Percentiles rank a stretch among this genome's conserved stretches.
These are phyloP conservation scores for Vitis cinerea DNA, from an alignment of 164 flowering plant genomes.

Conservation along the genomic window DNA sequence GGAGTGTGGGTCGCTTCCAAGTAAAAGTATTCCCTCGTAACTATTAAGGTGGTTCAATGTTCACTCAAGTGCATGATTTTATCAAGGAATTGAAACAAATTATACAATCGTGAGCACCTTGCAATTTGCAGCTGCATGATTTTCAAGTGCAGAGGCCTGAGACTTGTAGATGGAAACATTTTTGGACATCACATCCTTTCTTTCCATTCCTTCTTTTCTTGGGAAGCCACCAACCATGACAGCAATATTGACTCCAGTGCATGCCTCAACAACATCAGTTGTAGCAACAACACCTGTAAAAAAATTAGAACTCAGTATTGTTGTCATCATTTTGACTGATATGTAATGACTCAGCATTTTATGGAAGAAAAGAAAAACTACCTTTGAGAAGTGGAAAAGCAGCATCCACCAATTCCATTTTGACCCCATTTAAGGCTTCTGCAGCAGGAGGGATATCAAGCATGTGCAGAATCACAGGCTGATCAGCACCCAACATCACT, in stretches of 20 bases:
- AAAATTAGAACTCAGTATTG: not conserved
- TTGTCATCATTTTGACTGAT: not conserved
- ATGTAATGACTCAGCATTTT: not conserved
- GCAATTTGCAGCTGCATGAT: slow-evolving; percentile 97
- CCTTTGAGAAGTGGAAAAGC: slow-evolving; percentile 98
- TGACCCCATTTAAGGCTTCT: slow-evolving; percentile 94
- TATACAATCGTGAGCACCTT: slow-evolving; percentile 45
- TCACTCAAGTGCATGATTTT: too few relatives aligned
- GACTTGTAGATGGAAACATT: slow-evolving; percentile 96
- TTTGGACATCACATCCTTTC: slow-evolving; percentile 97
- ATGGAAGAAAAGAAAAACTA: slow-evolving; percentile 6
- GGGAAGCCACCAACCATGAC: slow-evolving; percentile 99
- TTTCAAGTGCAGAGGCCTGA: slow-evolving; percentile 93
- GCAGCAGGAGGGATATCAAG: slow-evolving; percentile 95
- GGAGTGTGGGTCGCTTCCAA: too few relatives aligned
- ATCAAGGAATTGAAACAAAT: too few relatives aligned
- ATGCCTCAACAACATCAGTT: slow-evolving; percentile 94
- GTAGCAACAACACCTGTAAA: slow-evolving; percentile 94
- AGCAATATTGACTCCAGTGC: slow-evolving; percentile 95
- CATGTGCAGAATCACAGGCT: slow-evolving; percentile 96
- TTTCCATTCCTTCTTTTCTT: slow-evolving; percentile 99
- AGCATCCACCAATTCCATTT: slow-evolving; percentile 95
- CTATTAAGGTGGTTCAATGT: too few relatives aligned
- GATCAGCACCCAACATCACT: slow-evolving; percentile 88
- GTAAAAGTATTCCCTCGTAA: too few relatives aligned